Evolutionary conservation across 441 rosid genomes (phyloP), one percentile per base, ranked within the genome.

Genomic region (Brassica hybrid): DNA sequence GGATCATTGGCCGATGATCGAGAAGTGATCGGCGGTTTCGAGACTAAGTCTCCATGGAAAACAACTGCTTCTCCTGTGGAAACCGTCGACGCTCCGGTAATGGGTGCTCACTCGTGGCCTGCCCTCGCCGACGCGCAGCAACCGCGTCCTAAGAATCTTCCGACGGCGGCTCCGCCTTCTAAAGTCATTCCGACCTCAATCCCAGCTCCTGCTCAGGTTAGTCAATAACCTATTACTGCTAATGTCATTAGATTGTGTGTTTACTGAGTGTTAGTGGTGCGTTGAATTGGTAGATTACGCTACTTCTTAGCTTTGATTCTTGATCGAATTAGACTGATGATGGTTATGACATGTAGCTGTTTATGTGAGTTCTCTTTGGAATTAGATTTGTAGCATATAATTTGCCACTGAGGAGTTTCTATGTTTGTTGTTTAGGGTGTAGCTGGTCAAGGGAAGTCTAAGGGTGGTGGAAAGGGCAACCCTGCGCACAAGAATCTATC

Each of bases 91-190:
- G 90, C 90, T 69, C 83, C 96, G 8, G 94, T 91, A 32, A 90
- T 92, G 91, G 89, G 95, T 9, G 85, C 93, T 50, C 90, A 91
- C 69, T 85, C 94, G 11, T 93, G 99, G 99, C 99, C 98, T 18
- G 91, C 97, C 8, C 94, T 94, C 14, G 82, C 85, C 25, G 93
- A 88, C 54, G 89, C 88, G 4, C 93, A 85, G 18, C 91, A 85
- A 17, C 82, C 76, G 58, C 87, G 87, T 61, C 77, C 91, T 2
- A 87, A 81, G 81, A 80, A 34, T 72, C 34, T 80, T 14, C 75
- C 67, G 34, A 11, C 48, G 19, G 59, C 78, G 18, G 73, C 83
- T 13, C 80, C 78, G 58, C 75, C 79, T 19, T 71, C 52, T 61
- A 79, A 81, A 7, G 10, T 5, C 41, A 3, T 79, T 60, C 79